Percentiles rank a stretch among this genome's conserved stretches.
phyloP scores from a whole-genome alignment of 2,329 filamentous ascomycete genomes.

The Xylaria arbuscula region DNA sequence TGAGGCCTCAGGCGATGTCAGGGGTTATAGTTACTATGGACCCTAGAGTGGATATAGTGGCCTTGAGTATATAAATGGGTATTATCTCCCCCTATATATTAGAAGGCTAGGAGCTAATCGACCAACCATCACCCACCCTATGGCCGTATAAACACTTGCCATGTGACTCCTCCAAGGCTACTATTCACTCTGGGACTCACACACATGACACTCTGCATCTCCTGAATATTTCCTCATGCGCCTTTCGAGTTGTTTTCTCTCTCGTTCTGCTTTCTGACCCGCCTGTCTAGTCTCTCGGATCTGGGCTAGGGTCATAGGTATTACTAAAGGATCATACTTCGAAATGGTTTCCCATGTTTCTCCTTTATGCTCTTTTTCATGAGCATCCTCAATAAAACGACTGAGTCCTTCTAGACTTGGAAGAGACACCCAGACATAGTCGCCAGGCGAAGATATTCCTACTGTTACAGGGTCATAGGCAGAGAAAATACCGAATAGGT shows the following conservation, averaged over 20 bases:
- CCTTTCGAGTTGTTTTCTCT: constrained; percentile 27
- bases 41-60: too few relatives aligned
- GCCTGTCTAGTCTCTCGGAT: constrained; percentile 12
- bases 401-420: constrained; percentile 20
- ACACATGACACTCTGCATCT: too few relatives aligned
- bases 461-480: constrained; percentile 29
- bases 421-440: constrained; percentile 33
- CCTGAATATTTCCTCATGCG: constrained; percentile 12
- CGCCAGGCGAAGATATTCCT: constrained; percentile 14
- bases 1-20: too few relatives aligned
- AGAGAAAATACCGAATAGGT: constrained; percentile 24
- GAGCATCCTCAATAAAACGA: constrained; percentile 20
- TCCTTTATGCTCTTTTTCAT: constrained; percentile 18
- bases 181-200: too few relatives aligned
- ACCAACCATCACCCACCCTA: too few relatives aligned
- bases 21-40: too few relatives aligned
- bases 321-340: constrained; percentile 31
- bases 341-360: constrained; percentile 22
- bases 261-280: constrained; percentile 17
- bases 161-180: too few relatives aligned
- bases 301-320: constrained; percentile 13
- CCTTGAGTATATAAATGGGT: too few relatives aligned
- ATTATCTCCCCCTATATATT: too few relatives aligned
- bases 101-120: too few relatives aligned
- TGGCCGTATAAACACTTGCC: too few relatives aligned